Evolutionary conservation across 805 yeast species (phyloP).

Genomic region (Alloascoidea hylecoeti): DNA sequence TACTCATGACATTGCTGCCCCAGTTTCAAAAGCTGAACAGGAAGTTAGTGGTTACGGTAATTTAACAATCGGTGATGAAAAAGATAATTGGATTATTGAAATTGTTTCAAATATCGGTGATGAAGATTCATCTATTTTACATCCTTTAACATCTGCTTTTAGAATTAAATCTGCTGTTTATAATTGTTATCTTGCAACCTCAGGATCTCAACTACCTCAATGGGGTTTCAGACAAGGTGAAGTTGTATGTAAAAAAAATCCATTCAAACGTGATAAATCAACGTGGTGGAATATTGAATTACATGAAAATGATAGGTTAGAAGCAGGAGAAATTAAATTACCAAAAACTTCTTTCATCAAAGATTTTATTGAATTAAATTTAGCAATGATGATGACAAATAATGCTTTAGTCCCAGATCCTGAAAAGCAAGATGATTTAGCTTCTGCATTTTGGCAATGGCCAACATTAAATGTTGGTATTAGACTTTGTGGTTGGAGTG

Average conservation of each 20-base stretch:
- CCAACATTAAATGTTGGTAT: constrained; percentile 67
- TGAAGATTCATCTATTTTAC: constrained; percentile 38
- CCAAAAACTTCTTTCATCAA: constrained; percentile 69
- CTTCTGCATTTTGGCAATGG: constrained; percentile 81
- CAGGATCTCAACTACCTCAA: constrained; percentile 53
- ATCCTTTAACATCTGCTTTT: constrained; percentile 63
- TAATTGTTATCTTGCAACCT: constrained; percentile 68
- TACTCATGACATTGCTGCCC: constrained; percentile 54
- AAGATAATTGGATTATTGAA: constrained; percentile 72
- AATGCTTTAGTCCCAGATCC: constrained; percentile 70
- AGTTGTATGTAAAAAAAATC: constrained; percentile 46
- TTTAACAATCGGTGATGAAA: constrained; percentile 40
- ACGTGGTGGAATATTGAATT: constrained; percentile 84
- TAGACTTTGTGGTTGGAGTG: constrained; percentile 63
- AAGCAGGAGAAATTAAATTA: constrained; percentile 41
- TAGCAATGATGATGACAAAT: constrained; percentile 82
- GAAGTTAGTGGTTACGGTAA: constrained; percentile 72
- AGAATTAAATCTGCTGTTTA: constrained; percentile 47
- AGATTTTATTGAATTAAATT: constrained; percentile 61
- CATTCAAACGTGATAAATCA: constrained; percentile 48
- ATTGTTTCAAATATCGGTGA: constrained; percentile 40
- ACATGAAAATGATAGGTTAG: constrained; percentile 45
- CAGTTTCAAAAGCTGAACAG: constrained; percentile 35
- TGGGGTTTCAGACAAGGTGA: constrained; percentile 86
- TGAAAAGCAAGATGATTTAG: constrained; percentile 58